phyloP scores from a whole-genome alignment of 2,329 filamentous ascomycete genomes.

The Trichoderma atroviride region DNA sequence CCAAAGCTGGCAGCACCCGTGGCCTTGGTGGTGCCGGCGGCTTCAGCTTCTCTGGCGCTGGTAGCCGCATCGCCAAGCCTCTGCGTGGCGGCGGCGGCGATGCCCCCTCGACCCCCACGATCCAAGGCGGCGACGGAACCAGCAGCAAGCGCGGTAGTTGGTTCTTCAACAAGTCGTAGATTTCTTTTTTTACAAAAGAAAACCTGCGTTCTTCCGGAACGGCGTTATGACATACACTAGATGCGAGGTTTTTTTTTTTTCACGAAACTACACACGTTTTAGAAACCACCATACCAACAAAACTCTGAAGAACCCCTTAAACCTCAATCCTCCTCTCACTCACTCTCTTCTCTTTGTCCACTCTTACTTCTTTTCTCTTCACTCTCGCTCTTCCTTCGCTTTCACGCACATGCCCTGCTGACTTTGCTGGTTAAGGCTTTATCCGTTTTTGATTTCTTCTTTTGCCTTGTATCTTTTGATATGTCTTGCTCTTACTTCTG shows the following conservation, averaged over 20 bases:
- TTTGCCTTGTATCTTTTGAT: conserved; percentile 26
- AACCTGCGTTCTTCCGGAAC: conserved; percentile 28
- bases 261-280: not conserved
- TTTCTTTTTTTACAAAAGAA: conserved; percentile 15
- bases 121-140: conserved; percentile 61
- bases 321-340: not conserved
- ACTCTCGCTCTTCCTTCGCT: conserved; percentile 25
- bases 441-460: conserved; percentile 26
- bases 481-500: conserved; percentile 10
- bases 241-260: conserved; percentile 9
- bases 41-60: conserved; percentile 70
- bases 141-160: conserved; percentile 70
- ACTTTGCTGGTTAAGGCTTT: conserved; percentile 29
- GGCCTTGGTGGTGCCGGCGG: conserved; percentile 71
- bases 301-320: not conserved
- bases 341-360: not conserved
- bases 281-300: conserved; percentile 30
- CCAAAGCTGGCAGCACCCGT: conserved; percentile 87
- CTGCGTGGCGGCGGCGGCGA: conserved; percentile 62
- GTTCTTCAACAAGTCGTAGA: conserved; percentile 69
- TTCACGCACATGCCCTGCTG: conserved; percentile 18
- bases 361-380: not conserved
- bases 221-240: conserved; percentile 33
- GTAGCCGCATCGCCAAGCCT: conserved; percentile 70
- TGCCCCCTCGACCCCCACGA: conserved; percentile 55